Percentiles rank a stretch among this genome's conserved stretches.
Evolutionary conservation across 1,139 yeast species (phyloP).

Genomic region (Ogataea hybrid): DNA sequence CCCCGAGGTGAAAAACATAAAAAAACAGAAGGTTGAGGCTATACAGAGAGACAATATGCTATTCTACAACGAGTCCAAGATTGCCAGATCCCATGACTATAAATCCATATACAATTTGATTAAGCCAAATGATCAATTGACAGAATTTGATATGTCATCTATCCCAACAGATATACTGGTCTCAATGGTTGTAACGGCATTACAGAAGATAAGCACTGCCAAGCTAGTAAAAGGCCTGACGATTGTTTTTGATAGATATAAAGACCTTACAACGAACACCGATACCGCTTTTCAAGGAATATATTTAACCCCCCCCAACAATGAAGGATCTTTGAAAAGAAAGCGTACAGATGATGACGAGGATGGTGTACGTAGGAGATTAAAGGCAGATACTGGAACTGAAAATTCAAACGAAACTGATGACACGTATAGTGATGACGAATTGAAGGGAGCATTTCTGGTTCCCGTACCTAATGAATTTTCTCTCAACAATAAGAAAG

Average conservation of each 20-base stretch:
- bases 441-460: slow-evolving; percentile 45
- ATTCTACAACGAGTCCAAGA: slow-evolving; percentile 36
- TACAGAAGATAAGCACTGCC: slow-evolving; percentile 50
- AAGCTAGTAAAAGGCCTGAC: slow-evolving; percentile 66
- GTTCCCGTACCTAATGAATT: slow-evolving; percentile 58
- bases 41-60: slow-evolving; percentile 18
- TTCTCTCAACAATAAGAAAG: slow-evolving; percentile 47
- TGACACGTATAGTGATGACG: slow-evolving; percentile 40
- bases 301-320: neutral
- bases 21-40: slow-evolving; percentile 25
- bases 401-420: slow-evolving; percentile 25
- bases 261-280: slow-evolving; percentile 17
- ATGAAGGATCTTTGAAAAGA: slow-evolving; percentile 1
- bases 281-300: slow-evolving; percentile 9
- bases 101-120: slow-evolving; percentile 57
- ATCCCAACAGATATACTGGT: slow-evolving; percentile 65
- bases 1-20: slow-evolving; percentile 24
- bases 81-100: slow-evolving; percentile 38
- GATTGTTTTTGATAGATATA: slow-evolving; percentile 58
- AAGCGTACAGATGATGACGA: slow-evolving; percentile 11
- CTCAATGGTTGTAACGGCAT: slow-evolving; percentile 64
- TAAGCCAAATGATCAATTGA: slow-evolving; percentile 53
- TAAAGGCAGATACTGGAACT: slow-evolving; percentile 20
- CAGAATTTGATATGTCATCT: slow-evolving; percentile 65
- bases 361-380: slow-evolving; percentile 3